Base-by-base conservation (phyloP, 345 rosid genomes). In the Euclidium syriacum region DNA sequence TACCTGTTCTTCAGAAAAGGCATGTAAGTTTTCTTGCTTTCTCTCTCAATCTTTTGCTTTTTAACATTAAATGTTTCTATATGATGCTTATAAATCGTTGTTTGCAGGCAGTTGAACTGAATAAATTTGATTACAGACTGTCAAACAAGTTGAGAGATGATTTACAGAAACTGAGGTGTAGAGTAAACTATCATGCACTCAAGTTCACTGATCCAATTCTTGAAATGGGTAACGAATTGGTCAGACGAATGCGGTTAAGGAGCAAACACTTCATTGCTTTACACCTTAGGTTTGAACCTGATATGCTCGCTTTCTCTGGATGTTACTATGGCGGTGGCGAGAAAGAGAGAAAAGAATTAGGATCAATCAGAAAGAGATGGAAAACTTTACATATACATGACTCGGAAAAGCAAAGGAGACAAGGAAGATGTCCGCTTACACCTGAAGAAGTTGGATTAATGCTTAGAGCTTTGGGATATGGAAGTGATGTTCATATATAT, bases 281-380 rank as follows among this genome's bases (percentile, higher is more conserved):
- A 81, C 99, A 95, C 76, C 78, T 95, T 46, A 88, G 99, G 83
- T 95, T 87, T 80, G 99, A 95, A 67, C 91, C 97, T 18, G 99
- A 90, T 64, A 95, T 95, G 99, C 91, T 95, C 54, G 99, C 96
- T 50, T 90, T 95, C 84, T 95, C 99, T 7, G 97, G 99, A 56
- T 95, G 99, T 70, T 80, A 95, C 76, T 95, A 95, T 27, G 97
- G 99, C 25, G 99, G 99, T 55, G 99, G 96, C 64, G 97, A 90
- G 35, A 79, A 77, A 78, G 99, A 95, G 78, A 84, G 72, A 44
- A 80, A 67, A 71, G 96, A 87, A 52, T 67, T 95, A 17, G 91
- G 89, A 68, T 79, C 90, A 6, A 90, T 95, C 73, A 76, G 97
- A 35, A 90, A 74, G 79, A 84, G 99, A 79, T 95, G 99, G 99